These are phyloP conservation scores for Phytophthora constricta DNA, from an alignment of 352 stramenopile genomes.

Conservation along the genomic window DNA sequence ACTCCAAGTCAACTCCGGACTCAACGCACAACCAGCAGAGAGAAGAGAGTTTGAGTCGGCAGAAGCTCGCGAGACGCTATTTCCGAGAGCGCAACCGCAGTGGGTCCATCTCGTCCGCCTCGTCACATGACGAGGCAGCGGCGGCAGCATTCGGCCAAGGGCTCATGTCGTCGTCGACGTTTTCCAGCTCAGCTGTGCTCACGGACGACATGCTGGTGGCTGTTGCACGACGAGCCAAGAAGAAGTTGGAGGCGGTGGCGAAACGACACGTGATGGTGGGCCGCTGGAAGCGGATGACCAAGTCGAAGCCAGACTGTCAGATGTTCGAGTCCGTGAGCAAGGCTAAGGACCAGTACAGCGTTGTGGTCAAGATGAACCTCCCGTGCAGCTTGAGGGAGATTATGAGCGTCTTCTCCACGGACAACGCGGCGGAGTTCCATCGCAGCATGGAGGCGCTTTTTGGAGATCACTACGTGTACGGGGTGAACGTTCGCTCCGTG, in stretches of 20 bases:
- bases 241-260: slow-evolving; percentile 47
- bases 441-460: slow-evolving; percentile 72
- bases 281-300: slow-evolving; percentile 48
- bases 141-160: slow-evolving; percentile 32
- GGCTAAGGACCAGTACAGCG: slow-evolving; percentile 57
- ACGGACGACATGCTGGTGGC: slow-evolving; percentile 43
- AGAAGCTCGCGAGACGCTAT: slow-evolving; percentile 16
- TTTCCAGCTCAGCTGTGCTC: slow-evolving; percentile 36
- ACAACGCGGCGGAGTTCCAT: slow-evolving; percentile 58
- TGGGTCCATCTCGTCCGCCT: slow-evolving; percentile 24
- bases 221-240: slow-evolving; percentile 48
- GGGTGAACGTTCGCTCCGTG: slow-evolving; percentile 47
- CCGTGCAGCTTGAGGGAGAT: slow-evolving; percentile 63
- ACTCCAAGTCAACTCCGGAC: not conserved
- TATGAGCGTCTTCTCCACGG: slow-evolving; percentile 62
- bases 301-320: slow-evolving; percentile 47
- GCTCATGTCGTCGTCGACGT: slow-evolving; percentile 42
- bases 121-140: slow-evolving; percentile 26
- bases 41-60: too few species aligned
- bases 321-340: slow-evolving; percentile 58
- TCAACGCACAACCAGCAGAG: too few species aligned
- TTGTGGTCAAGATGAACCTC: slow-evolving; percentile 69
- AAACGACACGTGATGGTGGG: slow-evolving; percentile 56
- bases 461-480: slow-evolving; percentile 67
- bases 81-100: slow-evolving; percentile 21